Evolutionary conservation across 2,329 filamentous ascomycete species (phyloP).

Genomic region (Fusarium secorum): DNA sequence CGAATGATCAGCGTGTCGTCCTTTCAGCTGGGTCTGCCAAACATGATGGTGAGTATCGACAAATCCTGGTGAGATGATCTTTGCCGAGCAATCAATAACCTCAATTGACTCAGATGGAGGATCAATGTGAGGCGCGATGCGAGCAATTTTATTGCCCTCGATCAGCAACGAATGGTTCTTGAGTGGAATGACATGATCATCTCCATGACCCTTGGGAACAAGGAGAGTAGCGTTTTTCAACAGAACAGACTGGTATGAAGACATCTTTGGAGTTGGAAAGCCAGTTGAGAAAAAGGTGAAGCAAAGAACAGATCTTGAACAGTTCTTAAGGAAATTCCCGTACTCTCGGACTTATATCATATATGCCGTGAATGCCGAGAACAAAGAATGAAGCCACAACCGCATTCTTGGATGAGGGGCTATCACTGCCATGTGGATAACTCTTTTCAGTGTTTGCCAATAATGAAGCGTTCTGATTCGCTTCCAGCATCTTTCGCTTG

Average conservation of each 20-base stretch:
- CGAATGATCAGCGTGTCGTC: not conserved
- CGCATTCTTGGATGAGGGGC: not conserved
- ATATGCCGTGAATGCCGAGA: not conserved
- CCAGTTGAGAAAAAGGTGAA: accelerated
- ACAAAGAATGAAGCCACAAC: not conserved
- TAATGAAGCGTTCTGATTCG: not conserved
- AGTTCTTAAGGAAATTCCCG: accelerated
- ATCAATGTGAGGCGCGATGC: not conserved
- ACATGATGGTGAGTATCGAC: constrained; percentile 17
- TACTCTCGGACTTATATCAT: accelerated
- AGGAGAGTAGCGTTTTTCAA: constrained; percentile 3
- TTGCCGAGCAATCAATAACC: not conserved
- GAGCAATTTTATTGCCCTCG: not conserved
- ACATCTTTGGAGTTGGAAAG: accelerated
- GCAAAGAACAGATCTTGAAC: accelerated
- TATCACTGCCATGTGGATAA: not conserved
- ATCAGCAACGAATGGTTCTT: constrained; percentile 13
- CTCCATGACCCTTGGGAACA: not conserved
- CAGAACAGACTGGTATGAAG: not conserved
- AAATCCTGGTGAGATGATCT: not conserved
- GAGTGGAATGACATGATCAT: not conserved
- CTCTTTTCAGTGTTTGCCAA: not conserved
- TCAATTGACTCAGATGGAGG: not conserved
- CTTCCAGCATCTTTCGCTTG: not conserved
- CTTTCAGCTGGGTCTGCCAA: constrained; percentile 14